These are phyloP conservation scores for Angophora floribunda DNA, from an alignment of 345 rosid genomes.

Conservation along the genomic window DNA sequence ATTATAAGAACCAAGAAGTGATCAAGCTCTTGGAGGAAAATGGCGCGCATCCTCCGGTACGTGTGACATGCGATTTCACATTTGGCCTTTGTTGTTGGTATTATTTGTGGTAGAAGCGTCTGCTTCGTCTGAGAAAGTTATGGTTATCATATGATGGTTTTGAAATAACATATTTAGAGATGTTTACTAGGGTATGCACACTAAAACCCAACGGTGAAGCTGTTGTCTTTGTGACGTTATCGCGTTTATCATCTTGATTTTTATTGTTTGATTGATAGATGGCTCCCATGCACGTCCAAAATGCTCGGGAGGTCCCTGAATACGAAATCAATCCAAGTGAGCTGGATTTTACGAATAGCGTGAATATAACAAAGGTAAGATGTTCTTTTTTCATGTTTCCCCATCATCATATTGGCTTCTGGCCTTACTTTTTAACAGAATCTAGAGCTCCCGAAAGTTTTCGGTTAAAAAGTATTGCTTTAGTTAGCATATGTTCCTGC, in stretches of 20 bases:
- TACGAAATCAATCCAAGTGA: constrained; percentile 68
- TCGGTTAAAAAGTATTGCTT: background rate
- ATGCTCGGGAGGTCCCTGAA: constrained; percentile 69
- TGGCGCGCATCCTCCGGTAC: constrained; percentile 69
- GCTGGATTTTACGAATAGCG: constrained; percentile 71
- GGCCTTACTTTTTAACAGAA: background rate
- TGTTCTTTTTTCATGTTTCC: background rate
- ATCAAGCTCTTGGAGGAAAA: constrained; percentile 66
- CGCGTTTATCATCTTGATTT: background rate
- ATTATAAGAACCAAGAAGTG: constrained; percentile 63
- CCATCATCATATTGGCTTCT: background rate
- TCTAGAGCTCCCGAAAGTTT: background rate
- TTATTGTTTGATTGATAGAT: constrained; percentile 13
- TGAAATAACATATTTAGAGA: background rate
- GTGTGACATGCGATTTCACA: background rate
- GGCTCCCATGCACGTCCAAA: constrained; percentile 74
- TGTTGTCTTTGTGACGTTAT: too few relatives aligned
- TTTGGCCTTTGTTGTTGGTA: background rate
- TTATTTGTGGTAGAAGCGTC: background rate
- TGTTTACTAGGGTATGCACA: background rate
- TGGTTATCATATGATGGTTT: background rate
- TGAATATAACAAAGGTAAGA: constrained; percentile 63
- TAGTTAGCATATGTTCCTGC: background rate
- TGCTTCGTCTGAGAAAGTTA: background rate
- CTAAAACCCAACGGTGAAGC: background rate